phyloP scores from a whole-genome alignment of 1,284 basidiomycete species.

The Ganoderma sinense region DNA sequence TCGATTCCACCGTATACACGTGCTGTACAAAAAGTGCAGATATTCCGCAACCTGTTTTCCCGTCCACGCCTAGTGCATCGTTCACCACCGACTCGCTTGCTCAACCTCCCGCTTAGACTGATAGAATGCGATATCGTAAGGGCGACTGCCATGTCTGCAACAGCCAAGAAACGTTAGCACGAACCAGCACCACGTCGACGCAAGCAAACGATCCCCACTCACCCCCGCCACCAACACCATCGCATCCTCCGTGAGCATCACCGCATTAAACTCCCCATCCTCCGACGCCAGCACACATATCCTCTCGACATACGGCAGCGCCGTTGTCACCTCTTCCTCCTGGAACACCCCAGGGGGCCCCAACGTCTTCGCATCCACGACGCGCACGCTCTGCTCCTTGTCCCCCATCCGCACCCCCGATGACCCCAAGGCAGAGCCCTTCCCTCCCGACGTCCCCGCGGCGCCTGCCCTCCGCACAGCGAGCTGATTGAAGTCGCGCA shows the following conservation, averaged over 20 bases:
- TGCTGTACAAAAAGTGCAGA: no score
- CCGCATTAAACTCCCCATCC: conserved; percentile 38
- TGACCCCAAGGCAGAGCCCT: no score
- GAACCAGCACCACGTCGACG: neutral
- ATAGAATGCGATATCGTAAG: conserved; percentile 43
- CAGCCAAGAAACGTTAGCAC: neutral
- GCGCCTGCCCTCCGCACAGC: conserved; percentile 37
- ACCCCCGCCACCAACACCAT: conserved; percentile 57
- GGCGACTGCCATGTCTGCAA: conserved; percentile 28
- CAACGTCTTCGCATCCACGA: conserved; percentile 30
- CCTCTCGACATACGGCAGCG: conserved; percentile 51
- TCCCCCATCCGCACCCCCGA: no score
- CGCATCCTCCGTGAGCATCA: conserved; percentile 64
- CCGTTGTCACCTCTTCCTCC: conserved; percentile 50
- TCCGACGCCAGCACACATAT: conserved; percentile 25
- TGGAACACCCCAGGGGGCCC: conserved; percentile 40
- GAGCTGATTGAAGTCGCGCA: conserved; percentile 61
- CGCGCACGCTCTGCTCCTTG: neutral
- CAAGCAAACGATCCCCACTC: conserved; percentile 23
- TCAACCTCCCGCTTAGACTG: conserved; percentile 34
- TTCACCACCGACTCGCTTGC: no score
- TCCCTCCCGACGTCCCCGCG: conserved; percentile 20
- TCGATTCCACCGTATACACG: no score
- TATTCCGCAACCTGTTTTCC: no score
- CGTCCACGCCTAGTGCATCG: no score